These are phyloP conservation scores for Xylariales sp. DNA, from an alignment of 2,329 filamentous ascomycete species.

Conservation along the genomic window DNA sequence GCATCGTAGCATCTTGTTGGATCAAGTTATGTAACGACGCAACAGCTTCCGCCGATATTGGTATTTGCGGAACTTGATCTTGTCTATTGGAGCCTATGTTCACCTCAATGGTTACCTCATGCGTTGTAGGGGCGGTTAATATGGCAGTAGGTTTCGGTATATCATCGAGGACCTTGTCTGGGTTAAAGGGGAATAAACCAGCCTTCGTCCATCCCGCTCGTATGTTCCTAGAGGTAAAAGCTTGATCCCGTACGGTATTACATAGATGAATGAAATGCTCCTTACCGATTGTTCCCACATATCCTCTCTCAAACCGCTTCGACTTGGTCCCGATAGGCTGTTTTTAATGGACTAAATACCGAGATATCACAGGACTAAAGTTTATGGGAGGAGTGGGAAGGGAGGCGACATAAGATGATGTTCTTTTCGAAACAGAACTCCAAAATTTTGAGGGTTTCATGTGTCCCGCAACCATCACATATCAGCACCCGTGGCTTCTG, in stretches of 20 bases:
- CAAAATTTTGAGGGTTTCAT: neutral
- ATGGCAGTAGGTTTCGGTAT: neutral
- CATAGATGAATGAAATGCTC: slow-evolving; percentile 1
- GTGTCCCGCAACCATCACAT: neutral
- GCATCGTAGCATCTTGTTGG: neutral
- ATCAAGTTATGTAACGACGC: neutral
- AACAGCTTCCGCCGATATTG: slow-evolving; percentile 1
- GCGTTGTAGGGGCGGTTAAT: neutral
- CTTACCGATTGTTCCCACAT: slow-evolving; percentile 1
- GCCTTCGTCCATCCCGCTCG: slow-evolving; percentile 2
- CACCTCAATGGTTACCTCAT: slow-evolving; percentile 3
- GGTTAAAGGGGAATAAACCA: slow-evolving; percentile 2
- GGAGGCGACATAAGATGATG: neutral
- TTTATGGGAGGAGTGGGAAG: slow-evolving; percentile 1
- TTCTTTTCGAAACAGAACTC: neutral
- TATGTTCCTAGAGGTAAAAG: slow-evolving; percentile 2
- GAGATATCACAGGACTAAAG: slow-evolving; percentile 2
- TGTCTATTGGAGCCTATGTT: neutral
- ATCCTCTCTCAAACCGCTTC: slow-evolving; percentile 1
- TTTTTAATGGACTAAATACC: neutral
- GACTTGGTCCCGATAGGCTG: slow-evolving; percentile 1
- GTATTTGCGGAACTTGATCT: slow-evolving; percentile 2
- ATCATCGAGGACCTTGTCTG: neutral
- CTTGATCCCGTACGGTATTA: neutral
- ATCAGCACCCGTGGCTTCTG: neutral